Evolutionary conservation across 148 eudicot genomes (phyloP), one percentile per base, ranked within the genome.

Genomic region (Euryodendron excelsum): DNA sequence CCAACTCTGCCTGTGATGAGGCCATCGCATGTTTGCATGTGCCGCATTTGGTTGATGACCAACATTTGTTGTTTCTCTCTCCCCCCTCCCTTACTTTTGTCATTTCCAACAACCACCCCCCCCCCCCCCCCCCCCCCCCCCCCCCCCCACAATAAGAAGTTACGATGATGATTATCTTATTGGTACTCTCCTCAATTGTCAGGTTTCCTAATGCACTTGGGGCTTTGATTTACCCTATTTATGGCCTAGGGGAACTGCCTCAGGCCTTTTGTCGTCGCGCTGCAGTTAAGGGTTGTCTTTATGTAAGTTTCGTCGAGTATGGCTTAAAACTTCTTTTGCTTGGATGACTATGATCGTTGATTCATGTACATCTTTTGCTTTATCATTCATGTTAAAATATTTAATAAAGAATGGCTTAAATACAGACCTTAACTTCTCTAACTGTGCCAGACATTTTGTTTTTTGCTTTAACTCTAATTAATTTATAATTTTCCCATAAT

Each of bases 191-290:
- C 44, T 79, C 25, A 70, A 31, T 74, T 73, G 80, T 75, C 73
- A 93, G 99, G 89, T 95, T 93, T 82, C 85, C 93, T 61, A 93
- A 91, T 85, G 94, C 96, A 68, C 84, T 68, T 65, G 94, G 97
- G 72, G 97, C 97, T 78, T 87, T 91, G 89, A 76, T 95, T 76
- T 95, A 95, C 82, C 97, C 99, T 68, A 82, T 91, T 80, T 95
- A 95, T 86, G 99, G 97, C 77, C 97, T 89, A 77, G 98, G 98
- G 78, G 99, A 95, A 83, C 78, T 95, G 75, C 88, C 97, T 66
- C 99, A 95, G 82, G 93, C 96, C 31, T 95, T 95, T 80, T 95
- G 97, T 62, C 96, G 99, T 20, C 96, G 97, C 82, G 99, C 99
- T 81, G 99, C 99, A 48, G 99, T 95, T 77, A 95, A 95, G 86